Percentiles rank a stretch among this genome's conserved stretches.
Evolutionary conservation across 148 eudicot species (phyloP).

Genomic region (Heliosperma pusillum): DNA sequence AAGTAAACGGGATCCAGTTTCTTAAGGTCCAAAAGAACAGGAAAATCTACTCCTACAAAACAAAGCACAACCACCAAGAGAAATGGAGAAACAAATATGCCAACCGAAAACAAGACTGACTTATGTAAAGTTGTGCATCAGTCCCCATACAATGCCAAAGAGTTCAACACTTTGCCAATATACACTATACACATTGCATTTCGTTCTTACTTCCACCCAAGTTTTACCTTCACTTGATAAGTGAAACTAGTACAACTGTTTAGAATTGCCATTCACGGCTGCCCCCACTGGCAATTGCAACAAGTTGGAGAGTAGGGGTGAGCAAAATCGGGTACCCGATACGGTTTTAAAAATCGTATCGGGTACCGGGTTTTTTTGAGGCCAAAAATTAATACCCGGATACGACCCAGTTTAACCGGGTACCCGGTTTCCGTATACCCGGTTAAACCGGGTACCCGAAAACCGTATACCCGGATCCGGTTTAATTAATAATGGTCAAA

Average conservation of each 20-base stretch:
- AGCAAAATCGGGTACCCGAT: no score
- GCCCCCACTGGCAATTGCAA: neutral
- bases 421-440: no score
- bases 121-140: neutral
- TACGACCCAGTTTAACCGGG: no score
- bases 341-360: no score
- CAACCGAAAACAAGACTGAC: neutral
- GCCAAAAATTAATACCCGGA: no score
- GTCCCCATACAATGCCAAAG: neutral
- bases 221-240: neutral
- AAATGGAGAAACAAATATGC: neutral
- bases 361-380: no score
- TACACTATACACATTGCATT: neutral
- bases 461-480: no score
- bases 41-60: neutral
- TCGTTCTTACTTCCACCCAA: neutral
- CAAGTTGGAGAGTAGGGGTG: neutral
- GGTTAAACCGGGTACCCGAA: no score
- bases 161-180: slow-evolving; percentile 1
- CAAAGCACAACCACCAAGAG: neutral
- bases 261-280: neutral
- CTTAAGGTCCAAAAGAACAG: neutral
- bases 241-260: neutral
- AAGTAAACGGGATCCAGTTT: neutral
- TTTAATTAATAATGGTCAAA: no score